Conservation (phyloP, 2,329 filamentous ascomycete species). For the Dactylellina leptospora region DNA sequence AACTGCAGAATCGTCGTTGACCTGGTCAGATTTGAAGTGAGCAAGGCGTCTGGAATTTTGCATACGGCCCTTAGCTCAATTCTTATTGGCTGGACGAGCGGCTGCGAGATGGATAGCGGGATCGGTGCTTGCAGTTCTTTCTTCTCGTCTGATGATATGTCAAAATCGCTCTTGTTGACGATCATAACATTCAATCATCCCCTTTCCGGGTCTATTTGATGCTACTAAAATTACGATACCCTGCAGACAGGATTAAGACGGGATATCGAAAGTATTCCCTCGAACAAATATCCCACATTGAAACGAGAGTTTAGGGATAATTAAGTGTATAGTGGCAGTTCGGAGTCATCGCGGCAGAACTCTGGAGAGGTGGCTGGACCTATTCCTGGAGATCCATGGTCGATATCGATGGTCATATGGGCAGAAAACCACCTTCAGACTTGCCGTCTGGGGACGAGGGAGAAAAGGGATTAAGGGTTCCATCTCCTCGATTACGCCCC, state of each 20-base stretch:
- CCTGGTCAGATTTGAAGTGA: too few species aligned
- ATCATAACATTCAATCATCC: conserved; percentile 16
- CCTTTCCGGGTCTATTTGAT: conserved; percentile 22
- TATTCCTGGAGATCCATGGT: conserved; percentile 37
- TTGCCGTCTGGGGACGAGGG: conserved; percentile 32
- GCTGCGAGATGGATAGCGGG: conserved; percentile 12
- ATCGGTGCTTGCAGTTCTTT: not conserved
- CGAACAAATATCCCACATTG: not conserved
- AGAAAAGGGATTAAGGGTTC: conserved; percentile 26
- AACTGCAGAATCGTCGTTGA: too few species aligned
- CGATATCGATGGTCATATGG: conserved; percentile 43
- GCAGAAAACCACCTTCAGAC: conserved; percentile 18
- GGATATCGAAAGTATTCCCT: conserved; percentile 19
- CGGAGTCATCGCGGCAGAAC: conserved; percentile 50
- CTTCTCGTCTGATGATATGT: conserved; percentile 12
- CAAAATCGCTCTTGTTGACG: conserved; percentile 23
- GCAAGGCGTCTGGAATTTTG: conserved; percentile 26
- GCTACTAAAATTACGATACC: conserved; percentile 44
- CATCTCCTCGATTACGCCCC: conserved; percentile 37
- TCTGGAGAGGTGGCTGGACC: conserved; percentile 36
- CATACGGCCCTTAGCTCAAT: conserved; percentile 23
- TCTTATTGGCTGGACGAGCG: conserved; percentile 34
- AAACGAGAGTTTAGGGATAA: not conserved
- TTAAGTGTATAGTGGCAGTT: conserved; percentile 8
- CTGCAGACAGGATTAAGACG: conserved; percentile 36